Evolutionary conservation across 2,329 filamentous ascomycete genomes (phyloP).

Genomic region (Stemphylium vesicarium): DNA sequence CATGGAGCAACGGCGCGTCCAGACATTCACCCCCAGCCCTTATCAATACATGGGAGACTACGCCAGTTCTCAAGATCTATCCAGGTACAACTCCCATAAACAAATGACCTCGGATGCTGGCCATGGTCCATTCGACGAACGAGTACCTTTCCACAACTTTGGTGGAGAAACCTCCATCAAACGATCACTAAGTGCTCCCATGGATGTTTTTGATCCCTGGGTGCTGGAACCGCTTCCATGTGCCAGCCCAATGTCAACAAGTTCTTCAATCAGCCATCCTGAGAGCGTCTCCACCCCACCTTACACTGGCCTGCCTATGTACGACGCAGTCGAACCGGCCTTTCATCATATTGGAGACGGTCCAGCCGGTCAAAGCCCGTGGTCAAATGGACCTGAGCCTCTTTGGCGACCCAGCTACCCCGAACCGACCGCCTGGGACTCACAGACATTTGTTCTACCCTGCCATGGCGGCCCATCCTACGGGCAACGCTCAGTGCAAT

Average conservation of each 20-base stretch:
- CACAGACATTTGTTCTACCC: constrained; percentile 1
- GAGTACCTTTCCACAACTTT: constrained; percentile 3
- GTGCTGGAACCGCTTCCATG: constrained; percentile 12
- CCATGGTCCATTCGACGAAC: constrained; percentile 15
- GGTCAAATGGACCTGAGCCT: constrained; percentile 1
- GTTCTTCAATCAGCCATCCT: constrained; percentile 17
- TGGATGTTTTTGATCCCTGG: constrained; percentile 21
- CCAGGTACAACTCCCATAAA: not conserved
- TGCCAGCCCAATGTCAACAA: constrained; percentile 21
- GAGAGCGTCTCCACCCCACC: constrained; percentile 21
- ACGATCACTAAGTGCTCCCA: constrained; percentile 8
- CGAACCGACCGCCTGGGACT: constrained; percentile 4
- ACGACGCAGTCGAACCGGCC: constrained; percentile 1
- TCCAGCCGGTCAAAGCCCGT: not conserved
- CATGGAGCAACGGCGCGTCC: constrained; percentile 17
- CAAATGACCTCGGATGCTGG: constrained; percentile 2
- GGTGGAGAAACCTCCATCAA: constrained; percentile 1
- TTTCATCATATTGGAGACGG: not conserved
- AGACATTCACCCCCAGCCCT: constrained; percentile 14
- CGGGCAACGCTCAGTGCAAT: constrained; percentile 2
- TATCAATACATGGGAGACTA: constrained; percentile 15
- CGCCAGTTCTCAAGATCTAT: constrained; percentile 1
- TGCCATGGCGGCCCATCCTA: not conserved
- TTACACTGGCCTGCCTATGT: not conserved
- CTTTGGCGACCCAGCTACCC: constrained; percentile 5